Conservation (phyloP, 2,329 filamentous ascomycete genomes). For the Clonostachys rhizophaga region DNA sequence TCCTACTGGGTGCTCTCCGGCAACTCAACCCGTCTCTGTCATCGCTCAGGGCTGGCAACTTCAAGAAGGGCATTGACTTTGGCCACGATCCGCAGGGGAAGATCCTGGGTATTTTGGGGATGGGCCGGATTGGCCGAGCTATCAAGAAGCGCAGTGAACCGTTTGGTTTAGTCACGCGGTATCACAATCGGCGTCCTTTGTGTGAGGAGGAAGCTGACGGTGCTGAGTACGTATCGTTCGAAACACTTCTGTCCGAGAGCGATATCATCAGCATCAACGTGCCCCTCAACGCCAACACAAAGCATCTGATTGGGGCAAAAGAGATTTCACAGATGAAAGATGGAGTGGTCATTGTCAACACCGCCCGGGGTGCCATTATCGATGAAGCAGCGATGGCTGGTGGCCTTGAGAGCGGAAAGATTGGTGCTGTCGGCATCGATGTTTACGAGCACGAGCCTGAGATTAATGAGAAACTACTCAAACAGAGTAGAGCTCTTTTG, state of each 20-base stretch:
- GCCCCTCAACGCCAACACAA: constrained; percentile 60
- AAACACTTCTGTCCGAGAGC: constrained; percentile 22
- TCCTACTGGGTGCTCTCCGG: constrained; percentile 65
- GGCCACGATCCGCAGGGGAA: constrained; percentile 31
- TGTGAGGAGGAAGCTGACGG: constrained; percentile 18
- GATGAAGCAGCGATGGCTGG: constrained; percentile 66
- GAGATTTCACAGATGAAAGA: constrained; percentile 69
- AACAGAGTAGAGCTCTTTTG: constrained; percentile 4
- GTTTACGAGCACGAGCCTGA: constrained; percentile 69
- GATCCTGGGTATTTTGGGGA: constrained; percentile 40
- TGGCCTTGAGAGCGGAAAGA: constrained; percentile 56
- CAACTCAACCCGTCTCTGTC: constrained; percentile 52
- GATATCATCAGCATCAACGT: constrained; percentile 66
- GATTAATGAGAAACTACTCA: constrained; percentile 3
- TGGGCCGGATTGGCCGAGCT: constrained; percentile 41
- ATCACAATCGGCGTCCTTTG: constrained; percentile 27
- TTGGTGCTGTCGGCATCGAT: constrained; percentile 62
- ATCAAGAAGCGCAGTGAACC: constrained; percentile 19
- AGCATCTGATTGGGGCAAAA: constrained; percentile 41
- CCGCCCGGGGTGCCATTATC: constrained; percentile 67
- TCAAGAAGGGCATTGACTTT: constrained; percentile 13
- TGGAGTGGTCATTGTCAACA: constrained; percentile 62
- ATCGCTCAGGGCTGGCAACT: constrained; percentile 50
- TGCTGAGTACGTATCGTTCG: constrained; percentile 11
- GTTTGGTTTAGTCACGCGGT: constrained; percentile 37